These are phyloP conservation scores for Vitis cinerea DNA, from an alignment of 164 flowering plant species.

Conservation along the genomic window DNA sequence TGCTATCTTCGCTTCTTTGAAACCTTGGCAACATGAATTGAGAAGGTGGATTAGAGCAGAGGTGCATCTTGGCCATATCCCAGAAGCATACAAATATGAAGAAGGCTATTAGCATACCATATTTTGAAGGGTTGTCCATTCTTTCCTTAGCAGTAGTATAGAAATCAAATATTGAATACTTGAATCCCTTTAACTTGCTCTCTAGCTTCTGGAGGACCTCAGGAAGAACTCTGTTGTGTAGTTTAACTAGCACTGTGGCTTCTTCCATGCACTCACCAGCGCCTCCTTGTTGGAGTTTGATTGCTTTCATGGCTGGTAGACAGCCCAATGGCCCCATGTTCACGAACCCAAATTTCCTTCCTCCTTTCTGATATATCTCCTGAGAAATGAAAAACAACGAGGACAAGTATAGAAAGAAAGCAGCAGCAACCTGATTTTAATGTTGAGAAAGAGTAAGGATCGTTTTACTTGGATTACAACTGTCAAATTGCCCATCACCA, in stretches of 20 bases:
- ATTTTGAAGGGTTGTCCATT: neutral
- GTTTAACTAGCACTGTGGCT: neutral
- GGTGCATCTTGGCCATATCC: no score
- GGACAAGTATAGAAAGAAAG: neutral
- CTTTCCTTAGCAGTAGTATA: neutral
- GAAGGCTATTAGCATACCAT: neutral
- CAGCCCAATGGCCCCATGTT: no score
- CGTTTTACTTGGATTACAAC: conserved; percentile 13
- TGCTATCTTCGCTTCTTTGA: neutral
- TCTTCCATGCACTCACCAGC: no score
- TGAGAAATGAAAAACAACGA: neutral
- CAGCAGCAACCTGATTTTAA: no score
- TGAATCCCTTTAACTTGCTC: neutral
- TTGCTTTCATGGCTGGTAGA: no score
- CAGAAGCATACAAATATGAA: no score
- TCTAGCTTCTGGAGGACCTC: neutral
- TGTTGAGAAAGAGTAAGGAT: no score
- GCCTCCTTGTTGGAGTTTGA: no score
- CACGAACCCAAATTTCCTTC: no score
- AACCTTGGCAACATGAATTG: neutral
- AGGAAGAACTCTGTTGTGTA: conserved; percentile 2
- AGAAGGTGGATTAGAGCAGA: no score
- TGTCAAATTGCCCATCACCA: conserved; percentile 24
- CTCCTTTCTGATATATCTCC: conserved; percentile 17
- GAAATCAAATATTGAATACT: conserved; percentile 2